These are phyloP conservation scores for Pichia sp. DNA, from an alignment of 1,139 yeast genomes.

Conservation along the genomic window DNA sequence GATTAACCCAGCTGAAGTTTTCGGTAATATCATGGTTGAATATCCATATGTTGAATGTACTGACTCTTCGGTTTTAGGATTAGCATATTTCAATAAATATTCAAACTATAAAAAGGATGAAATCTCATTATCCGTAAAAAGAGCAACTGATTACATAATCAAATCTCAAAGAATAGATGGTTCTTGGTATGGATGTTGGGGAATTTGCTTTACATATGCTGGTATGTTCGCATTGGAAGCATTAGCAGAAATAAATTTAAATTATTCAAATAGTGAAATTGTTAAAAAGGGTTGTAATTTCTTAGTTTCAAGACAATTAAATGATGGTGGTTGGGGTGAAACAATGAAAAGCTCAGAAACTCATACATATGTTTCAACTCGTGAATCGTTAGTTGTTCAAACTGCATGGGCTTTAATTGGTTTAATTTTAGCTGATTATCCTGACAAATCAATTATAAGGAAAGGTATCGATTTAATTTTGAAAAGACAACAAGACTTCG, in stretches of 20 bases:
- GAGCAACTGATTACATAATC: conserved; percentile 69
- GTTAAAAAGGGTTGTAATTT: conserved; percentile 83
- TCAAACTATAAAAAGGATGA: conserved; percentile 61
- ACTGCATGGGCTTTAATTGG: conserved; percentile 93
- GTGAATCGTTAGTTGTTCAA: conserved; percentile 70
- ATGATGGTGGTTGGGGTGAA: conserved; percentile 98
- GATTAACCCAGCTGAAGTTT: conserved; percentile 94
- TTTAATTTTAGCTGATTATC: conserved; percentile 73
- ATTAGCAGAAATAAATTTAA: conserved; percentile 58
- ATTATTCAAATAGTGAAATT: conserved; percentile 52
- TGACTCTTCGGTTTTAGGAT: conserved; percentile 86
- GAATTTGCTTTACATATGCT: conserved; percentile 92
- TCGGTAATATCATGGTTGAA: conserved; percentile 97
- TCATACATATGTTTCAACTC: conserved; percentile 62
- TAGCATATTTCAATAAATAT: conserved; percentile 66
- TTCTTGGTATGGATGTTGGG: conserved; percentile 99
- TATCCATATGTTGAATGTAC: conserved; percentile 98
- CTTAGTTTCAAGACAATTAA: conserved; percentile 63
- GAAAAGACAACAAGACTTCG: conserved; percentile 61
- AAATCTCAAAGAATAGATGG: conserved; percentile 72
- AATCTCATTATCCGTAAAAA: conserved; percentile 58
- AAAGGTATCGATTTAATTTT: conserved; percentile 61
- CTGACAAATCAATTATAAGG: conserved; percentile 55
- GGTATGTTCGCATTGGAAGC: conserved; percentile 98
- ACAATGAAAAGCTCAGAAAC: conserved; percentile 78